A percentile compares a stretch with the other conserved stretches of the same genome.
phyloP scores from a whole-genome alignment of 192 early-diverging fungal species.

The Backusella australiensis region DNA sequence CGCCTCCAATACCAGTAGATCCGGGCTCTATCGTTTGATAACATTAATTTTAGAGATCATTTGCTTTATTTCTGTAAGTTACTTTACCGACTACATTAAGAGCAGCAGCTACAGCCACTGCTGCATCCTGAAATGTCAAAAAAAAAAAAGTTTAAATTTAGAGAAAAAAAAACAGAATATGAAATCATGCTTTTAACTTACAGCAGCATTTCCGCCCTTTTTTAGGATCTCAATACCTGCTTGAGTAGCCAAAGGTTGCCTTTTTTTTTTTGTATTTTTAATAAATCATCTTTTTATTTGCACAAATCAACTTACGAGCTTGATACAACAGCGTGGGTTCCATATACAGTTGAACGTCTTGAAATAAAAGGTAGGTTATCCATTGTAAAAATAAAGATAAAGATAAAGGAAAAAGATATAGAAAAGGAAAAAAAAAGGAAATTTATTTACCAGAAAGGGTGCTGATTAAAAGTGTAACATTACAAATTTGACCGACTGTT shows the following conservation, averaged over 20 bases:
- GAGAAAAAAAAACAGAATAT: neutral
- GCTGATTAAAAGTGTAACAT: neutral
- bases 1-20: constrained; percentile 78
- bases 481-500: neutral
- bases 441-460: neutral
- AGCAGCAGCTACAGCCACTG: constrained; percentile 65
- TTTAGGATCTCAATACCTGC: constrained; percentile 62
- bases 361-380: constrained; percentile 34
- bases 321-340: constrained; percentile 64
- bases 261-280: constrained; percentile 28
- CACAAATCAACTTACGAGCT: constrained; percentile 31
- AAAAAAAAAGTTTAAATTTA: constrained; percentile 8
- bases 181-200: constrained; percentile 20
- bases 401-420: neutral
- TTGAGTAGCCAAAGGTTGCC: constrained; percentile 71
- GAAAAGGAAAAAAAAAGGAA: neutral
- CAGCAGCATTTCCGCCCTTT: constrained; percentile 76
- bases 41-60: neutral
- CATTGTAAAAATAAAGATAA: neutral
- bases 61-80: neutral
- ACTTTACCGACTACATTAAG: constrained; percentile 61
- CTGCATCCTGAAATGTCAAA: constrained; percentile 47
- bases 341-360: constrained; percentile 53
- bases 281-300: neutral
- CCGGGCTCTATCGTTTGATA: constrained; percentile 53